Percentiles rank a stretch among this genome's conserved stretches.
phyloP scores from a whole-genome alignment of 805 yeast genomes.

The Yamadazyma endophytica region DNA sequence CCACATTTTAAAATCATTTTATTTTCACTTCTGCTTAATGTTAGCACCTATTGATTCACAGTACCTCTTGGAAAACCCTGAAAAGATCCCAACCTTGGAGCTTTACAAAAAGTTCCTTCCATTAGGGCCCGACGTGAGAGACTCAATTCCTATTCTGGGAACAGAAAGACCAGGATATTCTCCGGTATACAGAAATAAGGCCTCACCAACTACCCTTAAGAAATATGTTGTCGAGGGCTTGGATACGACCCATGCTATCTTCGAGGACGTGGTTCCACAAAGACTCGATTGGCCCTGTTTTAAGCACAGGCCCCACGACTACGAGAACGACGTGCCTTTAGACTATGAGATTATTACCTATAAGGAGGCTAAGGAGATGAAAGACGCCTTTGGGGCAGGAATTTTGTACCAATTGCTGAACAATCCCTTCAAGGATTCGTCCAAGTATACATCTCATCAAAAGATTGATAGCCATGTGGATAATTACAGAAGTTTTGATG shows the following conservation, averaged over 20 bases:
- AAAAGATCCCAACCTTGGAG: conserved; percentile 7
- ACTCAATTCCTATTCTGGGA: conserved; percentile 11
- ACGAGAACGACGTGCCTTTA: conserved; percentile 22
- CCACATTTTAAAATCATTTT: too few species aligned
- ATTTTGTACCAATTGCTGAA: conserved; percentile 27
- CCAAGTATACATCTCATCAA: conserved; percentile 20
- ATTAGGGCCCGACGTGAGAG: conserved; percentile 1
- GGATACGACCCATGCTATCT: conserved; percentile 34
- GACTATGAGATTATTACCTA: conserved; percentile 45
- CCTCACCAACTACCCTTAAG: conserved; percentile 9
- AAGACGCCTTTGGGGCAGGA: conserved; percentile 54
- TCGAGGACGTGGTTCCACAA: conserved; percentile 20
- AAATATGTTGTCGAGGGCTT: conserved; percentile 26
- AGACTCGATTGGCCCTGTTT: conserved; percentile 29
- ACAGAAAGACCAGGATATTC: conserved; percentile 21
- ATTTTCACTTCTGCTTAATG: conserved; percentile 6
- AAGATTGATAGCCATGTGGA: conserved; percentile 24
- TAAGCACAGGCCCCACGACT: conserved; percentile 33
- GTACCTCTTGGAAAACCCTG: conserved; percentile 9
- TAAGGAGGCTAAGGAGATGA: conserved; percentile 36
- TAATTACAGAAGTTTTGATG: conserved; percentile 24
- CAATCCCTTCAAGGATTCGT: conserved; percentile 17
- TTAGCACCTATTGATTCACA: conserved; percentile 9
- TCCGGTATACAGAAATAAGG: conserved; percentile 25
- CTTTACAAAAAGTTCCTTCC: conserved; percentile 8